phyloP scores from a whole-genome alignment of 2,329 filamentous ascomycete genomes.

The Alternaria hordeiaustralica region DNA sequence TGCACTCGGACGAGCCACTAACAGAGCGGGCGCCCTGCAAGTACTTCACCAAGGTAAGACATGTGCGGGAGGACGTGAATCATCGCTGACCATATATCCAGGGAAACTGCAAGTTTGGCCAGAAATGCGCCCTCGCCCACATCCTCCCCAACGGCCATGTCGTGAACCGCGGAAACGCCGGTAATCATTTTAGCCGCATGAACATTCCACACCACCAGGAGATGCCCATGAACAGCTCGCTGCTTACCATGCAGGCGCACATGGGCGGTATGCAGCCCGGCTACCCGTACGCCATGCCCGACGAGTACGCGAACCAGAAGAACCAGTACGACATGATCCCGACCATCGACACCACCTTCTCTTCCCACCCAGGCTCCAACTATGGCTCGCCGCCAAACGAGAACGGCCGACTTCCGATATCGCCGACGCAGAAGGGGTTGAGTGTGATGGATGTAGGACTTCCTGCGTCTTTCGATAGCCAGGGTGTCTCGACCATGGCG shows the following conservation, averaged over 20 bases:
- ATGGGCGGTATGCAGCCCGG: constrained; percentile 51
- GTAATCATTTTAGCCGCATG: constrained; percentile 70
- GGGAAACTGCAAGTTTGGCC: constrained; percentile 99
- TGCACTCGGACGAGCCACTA: constrained; percentile 85
- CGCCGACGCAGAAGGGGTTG: constrained; percentile 75
- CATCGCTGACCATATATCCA: constrained; percentile 50
- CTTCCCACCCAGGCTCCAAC: constrained; percentile 64
- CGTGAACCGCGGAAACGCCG: constrained; percentile 72
- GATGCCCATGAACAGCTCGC: constrained; percentile 76
- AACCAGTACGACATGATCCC: constrained; percentile 58
- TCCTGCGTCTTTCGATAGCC: constrained; percentile 94
- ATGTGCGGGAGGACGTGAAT: background rate
- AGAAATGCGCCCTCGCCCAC: constrained; percentile 96
- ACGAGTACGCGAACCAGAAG: constrained; percentile 47
- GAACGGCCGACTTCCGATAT: constrained; percentile 71
- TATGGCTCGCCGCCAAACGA: constrained; percentile 88
- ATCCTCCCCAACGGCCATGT: constrained; percentile 91
- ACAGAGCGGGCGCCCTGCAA: constrained; percentile 91
- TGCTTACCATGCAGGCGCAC: constrained; percentile 65
- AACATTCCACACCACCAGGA: constrained; percentile 70
- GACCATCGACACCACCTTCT: constrained; percentile 65
- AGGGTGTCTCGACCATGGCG: constrained; percentile 90
- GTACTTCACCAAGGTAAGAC: constrained; percentile 91
- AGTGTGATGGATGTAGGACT: constrained; percentile 93
- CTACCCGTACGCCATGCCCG: constrained; percentile 49